These are phyloP conservation scores for Sugiyamaella marilandica DNA, from an alignment of 805 yeast species.

Conservation along the genomic window DNA sequence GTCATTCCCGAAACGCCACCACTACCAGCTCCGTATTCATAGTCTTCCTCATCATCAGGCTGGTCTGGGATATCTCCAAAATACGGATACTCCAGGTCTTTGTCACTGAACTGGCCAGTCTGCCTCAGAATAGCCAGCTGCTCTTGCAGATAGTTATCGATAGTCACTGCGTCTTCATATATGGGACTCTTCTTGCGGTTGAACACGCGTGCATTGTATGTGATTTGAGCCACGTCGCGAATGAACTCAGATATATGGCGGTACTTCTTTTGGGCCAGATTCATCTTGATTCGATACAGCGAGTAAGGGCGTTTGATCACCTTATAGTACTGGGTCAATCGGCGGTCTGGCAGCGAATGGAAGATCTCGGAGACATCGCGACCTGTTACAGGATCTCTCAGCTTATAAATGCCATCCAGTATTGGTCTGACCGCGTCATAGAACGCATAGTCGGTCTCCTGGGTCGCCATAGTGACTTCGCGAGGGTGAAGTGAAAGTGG, in stretches of 20 bases:
- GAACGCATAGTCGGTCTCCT: not conserved
- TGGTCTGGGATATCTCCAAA: constrained; percentile 66
- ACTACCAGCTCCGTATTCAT: constrained; percentile 12
- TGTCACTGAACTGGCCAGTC: constrained; percentile 36
- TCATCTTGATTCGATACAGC: constrained; percentile 58
- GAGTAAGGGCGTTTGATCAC: constrained; percentile 78
- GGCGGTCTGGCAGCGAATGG: constrained; percentile 67
- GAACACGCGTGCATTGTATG: constrained; percentile 86
- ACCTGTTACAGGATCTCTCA: constrained; percentile 34
- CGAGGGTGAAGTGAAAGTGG: not conserved
- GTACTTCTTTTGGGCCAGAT: constrained; percentile 52
- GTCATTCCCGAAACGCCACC: constrained; percentile 8
- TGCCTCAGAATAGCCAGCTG: constrained; percentile 45
- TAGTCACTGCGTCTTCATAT: constrained; percentile 60
- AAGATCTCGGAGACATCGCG: constrained; percentile 51
- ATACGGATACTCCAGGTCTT: constrained; percentile 50
- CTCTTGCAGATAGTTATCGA: constrained; percentile 48
- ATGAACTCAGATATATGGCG: constrained; percentile 62
- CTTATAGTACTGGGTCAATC: constrained; percentile 73
- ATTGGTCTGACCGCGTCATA: constrained; percentile 19
- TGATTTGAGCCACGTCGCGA: constrained; percentile 73
- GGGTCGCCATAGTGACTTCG: not conserved
- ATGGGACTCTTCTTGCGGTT: constrained; percentile 66
- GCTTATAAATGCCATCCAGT: constrained; percentile 31
- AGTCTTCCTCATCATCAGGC: constrained; percentile 21